These are phyloP conservation scores for Eimeria acervulina DNA, from an alignment of 169 alveolate species.

Conservation along the genomic window DNA sequence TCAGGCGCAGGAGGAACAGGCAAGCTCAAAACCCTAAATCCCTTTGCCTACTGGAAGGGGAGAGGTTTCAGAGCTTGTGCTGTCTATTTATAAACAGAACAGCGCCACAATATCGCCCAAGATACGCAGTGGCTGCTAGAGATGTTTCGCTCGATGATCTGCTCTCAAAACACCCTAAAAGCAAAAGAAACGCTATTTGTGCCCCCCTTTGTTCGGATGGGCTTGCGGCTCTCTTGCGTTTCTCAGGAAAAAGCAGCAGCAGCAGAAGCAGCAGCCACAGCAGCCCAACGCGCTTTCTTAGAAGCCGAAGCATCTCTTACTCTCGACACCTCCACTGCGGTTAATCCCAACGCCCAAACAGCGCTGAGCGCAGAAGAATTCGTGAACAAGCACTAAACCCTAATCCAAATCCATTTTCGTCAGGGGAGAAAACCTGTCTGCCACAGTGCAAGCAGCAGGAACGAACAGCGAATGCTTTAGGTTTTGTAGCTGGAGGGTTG, in stretches of 20 bases:
- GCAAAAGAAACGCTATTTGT: background rate
- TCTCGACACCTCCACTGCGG: conserved; percentile 1
- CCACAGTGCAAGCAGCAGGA: background rate
- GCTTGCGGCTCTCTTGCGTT: background rate
- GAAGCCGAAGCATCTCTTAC: conserved; percentile 66
- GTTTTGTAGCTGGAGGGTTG: background rate
- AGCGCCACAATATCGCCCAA: background rate
- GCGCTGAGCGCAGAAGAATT: conserved; percentile 52
- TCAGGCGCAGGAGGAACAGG: conserved; percentile 56
- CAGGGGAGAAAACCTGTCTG: background rate
- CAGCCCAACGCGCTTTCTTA: conserved; percentile 30
- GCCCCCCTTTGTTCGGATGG: background rate
- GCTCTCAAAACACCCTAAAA: background rate
- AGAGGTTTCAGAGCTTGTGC: background rate
- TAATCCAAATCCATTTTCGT: background rate
- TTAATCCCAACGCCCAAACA: background rate
- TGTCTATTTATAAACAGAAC: background rate
- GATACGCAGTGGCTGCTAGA: background rate
- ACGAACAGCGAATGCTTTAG: background rate
- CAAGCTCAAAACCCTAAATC: background rate
- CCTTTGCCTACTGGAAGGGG: background rate
- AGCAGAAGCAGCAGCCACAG: conserved; percentile 49
- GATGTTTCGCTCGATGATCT: background rate
- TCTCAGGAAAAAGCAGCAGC: conserved; percentile 74
- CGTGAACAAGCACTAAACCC: conserved; percentile 21